Evolutionary conservation across 2,329 filamentous ascomycete species (phyloP).

Genomic region (Pseudogymnoascus sp.): DNA sequence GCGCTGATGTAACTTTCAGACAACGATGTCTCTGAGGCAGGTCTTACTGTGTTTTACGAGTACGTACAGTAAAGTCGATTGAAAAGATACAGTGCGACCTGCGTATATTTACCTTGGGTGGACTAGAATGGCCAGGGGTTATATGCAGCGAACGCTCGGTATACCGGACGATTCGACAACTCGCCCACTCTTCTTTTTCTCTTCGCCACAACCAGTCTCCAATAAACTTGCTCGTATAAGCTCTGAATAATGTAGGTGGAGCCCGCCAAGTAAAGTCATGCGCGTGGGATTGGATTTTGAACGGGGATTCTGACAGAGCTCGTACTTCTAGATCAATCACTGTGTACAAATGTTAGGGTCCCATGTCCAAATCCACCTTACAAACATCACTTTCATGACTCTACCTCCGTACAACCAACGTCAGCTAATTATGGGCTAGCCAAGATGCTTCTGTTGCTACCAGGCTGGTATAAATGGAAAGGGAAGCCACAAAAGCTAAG

Average conservation of each 20-base stretch:
- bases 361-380: background rate
- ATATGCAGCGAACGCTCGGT: background rate
- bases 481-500: background rate
- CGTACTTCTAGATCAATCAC: background rate
- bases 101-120: background rate
- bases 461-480: background rate
- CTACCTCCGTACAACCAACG: background rate
- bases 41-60: background rate
- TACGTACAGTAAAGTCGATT: background rate
- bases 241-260: slow-evolving; percentile 5
- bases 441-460: background rate
- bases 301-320: background rate
- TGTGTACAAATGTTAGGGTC: background rate
- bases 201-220: background rate
- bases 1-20: background rate
- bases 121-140: background rate
- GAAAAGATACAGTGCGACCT: background rate
- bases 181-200: background rate
- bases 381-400: background rate
- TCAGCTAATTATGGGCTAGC: background rate
- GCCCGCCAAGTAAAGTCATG: background rate
- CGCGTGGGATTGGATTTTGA: background rate
- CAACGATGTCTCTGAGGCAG: no score
- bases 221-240: background rate
- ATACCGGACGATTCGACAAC: background rate